Percentiles rank a stretch among this genome's conserved stretches.
Conservation (phyloP, 805 yeast genomes). For the Yueomyces sinensis region DNA sequence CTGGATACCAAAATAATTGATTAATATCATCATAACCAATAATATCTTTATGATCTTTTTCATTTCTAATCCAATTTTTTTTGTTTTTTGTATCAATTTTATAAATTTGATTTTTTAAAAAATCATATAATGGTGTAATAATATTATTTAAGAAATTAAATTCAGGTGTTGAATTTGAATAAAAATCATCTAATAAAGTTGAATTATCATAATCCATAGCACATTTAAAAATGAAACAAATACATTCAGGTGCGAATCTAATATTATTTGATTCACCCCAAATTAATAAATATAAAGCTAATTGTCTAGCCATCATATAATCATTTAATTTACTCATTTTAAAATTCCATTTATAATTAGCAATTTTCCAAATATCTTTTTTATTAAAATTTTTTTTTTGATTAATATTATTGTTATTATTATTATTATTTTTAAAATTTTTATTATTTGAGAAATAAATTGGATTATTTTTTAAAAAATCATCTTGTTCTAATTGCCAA, state of each 20-base stretch:
- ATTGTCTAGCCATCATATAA: conserved; percentile 49
- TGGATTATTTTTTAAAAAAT: conserved; percentile 35
- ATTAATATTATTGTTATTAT: conserved; percentile 36
- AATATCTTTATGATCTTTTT: conserved; percentile 54
- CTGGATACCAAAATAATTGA: conserved; percentile 73
- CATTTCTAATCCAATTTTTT: conserved; percentile 48
- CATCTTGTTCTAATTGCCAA: conserved; percentile 35
- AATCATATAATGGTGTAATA: conserved; percentile 63
- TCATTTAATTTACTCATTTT: conserved; percentile 44
- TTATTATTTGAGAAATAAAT: conserved; percentile 9
- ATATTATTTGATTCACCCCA: conserved; percentile 90
- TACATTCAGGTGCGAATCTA: conserved; percentile 80
- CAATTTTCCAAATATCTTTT: conserved; percentile 38
- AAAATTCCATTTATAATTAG: conserved; percentile 69
- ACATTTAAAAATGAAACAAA: conserved; percentile 74
- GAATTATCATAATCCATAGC: conserved; percentile 58
- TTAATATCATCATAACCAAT: conserved; percentile 88
- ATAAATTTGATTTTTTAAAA: conserved; percentile 56
- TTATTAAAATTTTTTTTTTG: neutral
- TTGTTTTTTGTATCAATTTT: conserved; percentile 24
- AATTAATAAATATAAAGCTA: conserved; percentile 55
- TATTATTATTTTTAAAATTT: neutral
- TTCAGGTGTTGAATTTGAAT: conserved; percentile 28
- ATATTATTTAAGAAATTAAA: conserved; percentile 47
- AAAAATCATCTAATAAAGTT: conserved; percentile 18